Evolutionary conservation across 768 basidiomycete genomes (phyloP), one percentile per base, ranked within the genome.

Genomic region (Russula ochroleuca): DNA sequence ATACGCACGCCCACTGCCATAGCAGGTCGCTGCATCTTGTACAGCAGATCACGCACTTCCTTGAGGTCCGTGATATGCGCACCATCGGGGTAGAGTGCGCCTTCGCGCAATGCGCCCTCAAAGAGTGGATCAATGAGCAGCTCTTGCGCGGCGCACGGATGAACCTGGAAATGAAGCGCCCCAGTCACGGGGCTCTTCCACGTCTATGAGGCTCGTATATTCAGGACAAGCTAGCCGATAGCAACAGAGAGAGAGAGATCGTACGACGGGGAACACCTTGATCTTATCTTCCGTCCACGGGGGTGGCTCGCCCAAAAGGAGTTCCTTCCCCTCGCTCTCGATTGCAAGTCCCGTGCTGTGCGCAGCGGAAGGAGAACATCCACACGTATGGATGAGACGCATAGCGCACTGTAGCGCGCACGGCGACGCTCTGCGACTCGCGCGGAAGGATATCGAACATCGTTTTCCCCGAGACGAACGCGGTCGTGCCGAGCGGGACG

Each of bases 151-250:
- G 85, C 92, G 68, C 88, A 90, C 5, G 90, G 93, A 72, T 96
- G 94, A 5, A 96, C 94, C 72, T 98, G 85, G 77, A 95, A 86
- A 72, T 95, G 91, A 23, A 98, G 80, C 2, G 78, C 77, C 28
- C 86, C 85, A 14, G 93, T 96, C 9, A 84, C 83, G 0, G 93
- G 92, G 75, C 95, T 96, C 80, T 95, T 95, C 94, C 94, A 96
- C 8, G 88, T 73, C 88, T 93, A 66, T 49, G 47, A 21, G 52
- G 9, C 1, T 28, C 33, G 33, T 25, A 52, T 13, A 23, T 52
- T 48, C 35, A 45, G 13, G 14, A 0, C n/a, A n/a, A 58, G n/a
- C n/a, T n/a, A n/a, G n/a, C n/a, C n/a, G n/a, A 15, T 60, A 28
- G 35, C n/a, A 48, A 21, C 33, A 35, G 55, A 23, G 45, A n/a